phyloP scores from a whole-genome alignment of 75 land plant species.

The Sequoia sempervirens region DNA sequence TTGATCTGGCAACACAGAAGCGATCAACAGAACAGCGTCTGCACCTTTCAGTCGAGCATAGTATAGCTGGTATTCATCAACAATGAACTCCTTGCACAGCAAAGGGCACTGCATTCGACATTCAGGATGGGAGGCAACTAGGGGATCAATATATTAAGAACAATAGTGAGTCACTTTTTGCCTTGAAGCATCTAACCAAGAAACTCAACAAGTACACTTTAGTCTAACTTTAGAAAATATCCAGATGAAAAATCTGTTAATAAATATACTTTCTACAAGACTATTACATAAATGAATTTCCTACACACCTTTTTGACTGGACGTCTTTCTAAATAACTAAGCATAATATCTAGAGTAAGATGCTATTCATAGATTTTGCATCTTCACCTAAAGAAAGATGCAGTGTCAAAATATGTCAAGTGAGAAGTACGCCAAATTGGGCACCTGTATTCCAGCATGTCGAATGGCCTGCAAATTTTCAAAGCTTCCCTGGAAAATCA shows the following conservation, averaged over 20 bases:
- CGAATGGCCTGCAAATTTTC: slow-evolving; percentile 41
- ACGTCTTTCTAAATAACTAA: not conserved
- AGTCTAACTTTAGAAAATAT: not conserved
- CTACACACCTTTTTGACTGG: not conserved
- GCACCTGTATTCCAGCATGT: slow-evolving; percentile 46
- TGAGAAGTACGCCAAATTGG: not conserved
- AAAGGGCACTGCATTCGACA: no score
- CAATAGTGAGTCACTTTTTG: not conserved
- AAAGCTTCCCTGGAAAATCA: slow-evolving; percentile 41
- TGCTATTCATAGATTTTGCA: not conserved
- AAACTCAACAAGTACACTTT: not conserved
- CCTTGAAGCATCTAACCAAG: not conserved
- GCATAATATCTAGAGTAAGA: not conserved
- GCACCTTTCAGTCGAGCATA: no score
- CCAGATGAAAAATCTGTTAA: not conserved
- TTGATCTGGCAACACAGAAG: slow-evolving; percentile 50
- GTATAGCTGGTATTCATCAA: no score
- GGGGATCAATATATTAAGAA: not conserved
- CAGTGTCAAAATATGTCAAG: not conserved
- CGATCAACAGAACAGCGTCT: slow-evolving; percentile 55
- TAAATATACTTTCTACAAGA: not conserved
- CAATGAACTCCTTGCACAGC: no score
- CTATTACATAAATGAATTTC: not conserved
- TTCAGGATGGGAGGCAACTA: not conserved
- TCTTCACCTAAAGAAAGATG: not conserved